Percentiles rank a stretch among this genome's conserved stretches.
These are phyloP conservation scores for Teratosphaeria viscida DNA, from an alignment of 2,329 filamentous ascomycete genomes.

Conservation along the genomic window DNA sequence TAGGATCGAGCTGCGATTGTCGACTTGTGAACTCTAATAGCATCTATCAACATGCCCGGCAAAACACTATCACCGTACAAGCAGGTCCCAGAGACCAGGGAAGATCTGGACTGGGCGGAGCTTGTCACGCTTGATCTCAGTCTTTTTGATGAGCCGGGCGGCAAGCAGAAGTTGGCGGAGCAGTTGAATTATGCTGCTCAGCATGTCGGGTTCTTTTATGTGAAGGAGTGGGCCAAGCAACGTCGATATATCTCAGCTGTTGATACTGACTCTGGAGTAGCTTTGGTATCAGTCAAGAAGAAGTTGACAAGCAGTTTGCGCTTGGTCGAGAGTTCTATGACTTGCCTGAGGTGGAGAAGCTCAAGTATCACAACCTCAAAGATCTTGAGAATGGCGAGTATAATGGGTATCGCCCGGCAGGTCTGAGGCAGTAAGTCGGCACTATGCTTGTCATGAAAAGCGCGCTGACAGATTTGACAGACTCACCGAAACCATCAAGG, in stretches of 20 bases:
- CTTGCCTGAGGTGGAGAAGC: constrained; percentile 48
- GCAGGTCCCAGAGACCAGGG: constrained; percentile 24
- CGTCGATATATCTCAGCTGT: not conserved
- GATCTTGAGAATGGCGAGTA: constrained; percentile 23
- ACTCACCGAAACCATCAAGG: constrained; percentile 15
- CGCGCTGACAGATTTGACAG: constrained; percentile 9
- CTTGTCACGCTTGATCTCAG: constrained; percentile 48
- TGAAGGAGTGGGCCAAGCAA: constrained; percentile 12
- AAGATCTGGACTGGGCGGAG: constrained; percentile 40
- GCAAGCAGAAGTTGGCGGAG: constrained; percentile 43
- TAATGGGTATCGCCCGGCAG: constrained; percentile 19
- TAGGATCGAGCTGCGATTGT: not conserved
- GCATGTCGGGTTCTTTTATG: constrained; percentile 18
- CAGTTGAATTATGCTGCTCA: constrained; percentile 44
- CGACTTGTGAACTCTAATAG: not conserved
- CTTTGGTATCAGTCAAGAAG: constrained; percentile 50
- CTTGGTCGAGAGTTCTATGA: constrained; percentile 50
- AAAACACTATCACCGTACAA: constrained; percentile 5
- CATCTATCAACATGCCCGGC: not conserved
- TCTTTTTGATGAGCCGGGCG: constrained; percentile 43
- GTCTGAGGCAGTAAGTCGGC: not conserved
- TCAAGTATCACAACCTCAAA: constrained; percentile 37
- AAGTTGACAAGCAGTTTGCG: constrained; percentile 52
- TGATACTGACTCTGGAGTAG: constrained; percentile 28
- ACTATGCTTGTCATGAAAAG: constrained; percentile 34